These are phyloP conservation scores for Tilletia caries DNA, from an alignment of 1,284 basidiomycete species.

Conservation along the genomic window DNA sequence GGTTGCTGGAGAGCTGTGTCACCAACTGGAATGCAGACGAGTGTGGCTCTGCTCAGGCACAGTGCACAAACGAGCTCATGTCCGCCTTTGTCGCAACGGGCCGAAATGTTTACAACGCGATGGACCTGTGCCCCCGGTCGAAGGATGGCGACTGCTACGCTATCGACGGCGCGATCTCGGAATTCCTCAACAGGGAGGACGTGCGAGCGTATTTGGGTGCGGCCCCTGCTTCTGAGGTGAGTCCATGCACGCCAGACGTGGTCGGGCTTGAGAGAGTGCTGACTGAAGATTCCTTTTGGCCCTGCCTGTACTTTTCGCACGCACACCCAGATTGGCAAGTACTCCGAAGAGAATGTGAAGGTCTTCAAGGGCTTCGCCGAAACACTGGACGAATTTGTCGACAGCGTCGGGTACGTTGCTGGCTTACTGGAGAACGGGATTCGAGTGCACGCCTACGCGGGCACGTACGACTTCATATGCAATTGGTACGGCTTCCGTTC, in stretches of 20 bases:
- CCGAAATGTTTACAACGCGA: conserved; percentile 44
- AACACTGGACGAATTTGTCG: conserved; percentile 1
- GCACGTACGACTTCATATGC: conserved; percentile 7
- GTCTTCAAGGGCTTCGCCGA: neutral
- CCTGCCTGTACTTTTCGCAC: too few species aligned
- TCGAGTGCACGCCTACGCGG: neutral
- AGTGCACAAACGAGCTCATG: conserved; percentile 21
- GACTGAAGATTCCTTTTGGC: too few species aligned
- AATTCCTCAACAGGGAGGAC: conserved; percentile 5
- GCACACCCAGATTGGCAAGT: conserved; percentile 3
- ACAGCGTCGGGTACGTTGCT: neutral
- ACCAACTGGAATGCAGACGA: neutral
- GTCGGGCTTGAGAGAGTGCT: too few species aligned
- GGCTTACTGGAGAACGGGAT: neutral
- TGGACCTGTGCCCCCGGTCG: conserved; percentile 28
- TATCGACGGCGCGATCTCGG: neutral
- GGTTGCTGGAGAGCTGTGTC: neutral
- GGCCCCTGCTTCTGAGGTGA: neutral
- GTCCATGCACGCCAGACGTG: neutral
- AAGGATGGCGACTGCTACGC: neutral
- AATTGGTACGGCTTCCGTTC: neutral
- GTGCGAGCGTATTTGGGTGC: neutral
- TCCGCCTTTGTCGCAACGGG: conserved; percentile 32
- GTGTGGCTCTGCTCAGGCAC: neutral
- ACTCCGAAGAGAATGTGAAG: neutral